Percentiles rank a stretch among this genome's conserved stretches.
phyloP scores from a whole-genome alignment of 2,329 filamentous ascomycete genomes.

The Aureobasidium sp. region DNA sequence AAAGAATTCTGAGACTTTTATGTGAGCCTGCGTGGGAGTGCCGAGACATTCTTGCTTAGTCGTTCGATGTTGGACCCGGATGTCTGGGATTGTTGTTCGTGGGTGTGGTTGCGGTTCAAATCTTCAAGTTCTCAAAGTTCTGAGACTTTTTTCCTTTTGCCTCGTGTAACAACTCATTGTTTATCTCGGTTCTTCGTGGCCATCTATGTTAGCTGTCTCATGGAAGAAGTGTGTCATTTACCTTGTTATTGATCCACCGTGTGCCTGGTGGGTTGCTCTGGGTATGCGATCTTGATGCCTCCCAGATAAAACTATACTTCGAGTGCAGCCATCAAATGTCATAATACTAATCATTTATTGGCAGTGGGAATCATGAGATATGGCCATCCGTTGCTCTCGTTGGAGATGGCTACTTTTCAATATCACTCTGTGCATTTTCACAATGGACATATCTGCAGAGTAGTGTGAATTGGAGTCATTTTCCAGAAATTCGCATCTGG shows the following conservation, averaged over 20 bases:
- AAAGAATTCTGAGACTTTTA: background rate
- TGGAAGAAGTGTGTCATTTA: background rate
- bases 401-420: background rate
- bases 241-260: background rate
- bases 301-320: too few species aligned
- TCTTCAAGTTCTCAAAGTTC: background rate
- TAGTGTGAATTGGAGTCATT: fast-evolving
- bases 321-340: background rate
- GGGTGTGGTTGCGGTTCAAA: background rate
- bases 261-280: background rate
- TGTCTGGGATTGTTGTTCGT: background rate
- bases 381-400: too few species aligned
- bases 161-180: background rate
- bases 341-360: background rate
- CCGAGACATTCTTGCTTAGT: background rate
- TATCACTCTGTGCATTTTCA: background rate
- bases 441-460: background rate
- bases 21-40: background rate
- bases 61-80: background rate
- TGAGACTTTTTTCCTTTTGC: background rate
- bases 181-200: background rate
- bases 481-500: background rate
- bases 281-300: background rate
- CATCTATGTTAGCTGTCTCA: background rate
- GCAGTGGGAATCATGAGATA: too few species aligned